These are phyloP conservation scores for Nelumbo lutea DNA, from an alignment of 164 flowering plant species.

Conservation along the genomic window DNA sequence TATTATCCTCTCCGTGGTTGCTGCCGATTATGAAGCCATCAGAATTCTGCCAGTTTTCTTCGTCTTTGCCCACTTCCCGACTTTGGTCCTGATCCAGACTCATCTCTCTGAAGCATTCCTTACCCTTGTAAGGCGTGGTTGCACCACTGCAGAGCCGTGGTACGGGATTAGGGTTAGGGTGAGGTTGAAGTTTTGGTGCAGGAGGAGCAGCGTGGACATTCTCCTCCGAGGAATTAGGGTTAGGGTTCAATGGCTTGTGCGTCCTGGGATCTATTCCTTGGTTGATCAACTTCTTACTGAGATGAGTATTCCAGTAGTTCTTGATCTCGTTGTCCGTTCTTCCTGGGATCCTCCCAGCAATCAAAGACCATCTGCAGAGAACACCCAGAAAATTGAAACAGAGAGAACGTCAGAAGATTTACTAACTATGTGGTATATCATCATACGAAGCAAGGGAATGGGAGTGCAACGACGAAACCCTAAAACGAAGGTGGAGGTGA, in stretches of 20 bases:
- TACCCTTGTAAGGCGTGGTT: not conserved
- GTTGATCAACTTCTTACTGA: conserved; percentile 44
- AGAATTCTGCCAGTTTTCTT: not conserved
- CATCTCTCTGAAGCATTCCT: not conserved
- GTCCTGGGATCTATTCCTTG: conserved; percentile 53
- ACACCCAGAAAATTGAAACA: not conserved
- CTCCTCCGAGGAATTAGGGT: not conserved
- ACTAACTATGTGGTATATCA: no score
- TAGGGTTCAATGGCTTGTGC: conserved; percentile 31
- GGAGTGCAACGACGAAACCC: not conserved
- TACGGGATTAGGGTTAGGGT: conserved; percentile 1
- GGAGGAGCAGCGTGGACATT: not conserved
- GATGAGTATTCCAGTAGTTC: conserved; percentile 25
- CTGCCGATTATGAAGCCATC: conserved; percentile 2
- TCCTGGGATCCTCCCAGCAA: conserved; percentile 36
- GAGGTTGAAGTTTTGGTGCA: not conserved
- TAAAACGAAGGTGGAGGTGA: not conserved
- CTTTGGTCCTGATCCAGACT: not conserved
- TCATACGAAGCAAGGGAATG: not conserved
- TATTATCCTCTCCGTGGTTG: conserved; percentile 16
- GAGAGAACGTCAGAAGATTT: not conserved
- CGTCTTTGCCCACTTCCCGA: not conserved
- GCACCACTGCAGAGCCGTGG: not conserved
- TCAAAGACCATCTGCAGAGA: conserved; percentile 36
- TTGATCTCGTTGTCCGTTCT: conserved; percentile 3